Percentiles rank a stretch among this genome's conserved stretches.
These are phyloP conservation scores for Phaffia tasmanica DNA, from an alignment of 768 basidiomycete species.

Conservation along the genomic window DNA sequence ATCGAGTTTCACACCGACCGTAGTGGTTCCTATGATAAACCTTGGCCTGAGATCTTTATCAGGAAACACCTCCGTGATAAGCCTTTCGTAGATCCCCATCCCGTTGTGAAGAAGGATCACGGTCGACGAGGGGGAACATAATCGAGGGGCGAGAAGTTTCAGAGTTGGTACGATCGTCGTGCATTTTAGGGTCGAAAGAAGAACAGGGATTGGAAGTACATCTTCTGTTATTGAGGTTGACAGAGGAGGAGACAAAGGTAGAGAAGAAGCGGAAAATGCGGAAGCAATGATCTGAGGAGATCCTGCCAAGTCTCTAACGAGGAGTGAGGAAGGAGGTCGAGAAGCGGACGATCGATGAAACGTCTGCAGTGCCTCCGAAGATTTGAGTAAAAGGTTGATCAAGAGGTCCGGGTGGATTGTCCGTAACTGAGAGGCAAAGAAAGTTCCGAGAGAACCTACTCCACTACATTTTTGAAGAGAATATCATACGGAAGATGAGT, in stretches of 20 bases:
- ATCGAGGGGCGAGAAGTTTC: slow-evolving; percentile 49
- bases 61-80: slow-evolving; percentile 57
- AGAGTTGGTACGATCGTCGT: slow-evolving; percentile 53
- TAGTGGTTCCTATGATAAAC: slow-evolving; percentile 72
- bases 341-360: slow-evolving; percentile 6
- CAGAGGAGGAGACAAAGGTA: not conserved
- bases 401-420: slow-evolving; percentile 44
- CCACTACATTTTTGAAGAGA: slow-evolving; percentile 54
- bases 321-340: not conserved
- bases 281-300: not conserved
- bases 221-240: slow-evolving; percentile 1
- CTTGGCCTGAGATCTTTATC: slow-evolving; percentile 56
- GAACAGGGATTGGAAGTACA: slow-evolving; percentile 50
- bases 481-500: no score
- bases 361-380: slow-evolving; percentile 30
- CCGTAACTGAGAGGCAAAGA: slow-evolving; percentile 70
- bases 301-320: not conserved
- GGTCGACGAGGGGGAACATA: slow-evolving; percentile 53
- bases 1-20: slow-evolving; percentile 60
- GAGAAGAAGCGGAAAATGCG: not conserved
- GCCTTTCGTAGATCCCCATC: slow-evolving; percentile 77
- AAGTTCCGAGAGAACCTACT: slow-evolving; percentile 68
- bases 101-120: slow-evolving; percentile 92
- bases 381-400: slow-evolving; percentile 62
- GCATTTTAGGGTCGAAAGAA: slow-evolving; percentile 75